Base-by-base conservation (phyloP, 148 eudicot species). In the Dianthus caryophyllus region DNA sequence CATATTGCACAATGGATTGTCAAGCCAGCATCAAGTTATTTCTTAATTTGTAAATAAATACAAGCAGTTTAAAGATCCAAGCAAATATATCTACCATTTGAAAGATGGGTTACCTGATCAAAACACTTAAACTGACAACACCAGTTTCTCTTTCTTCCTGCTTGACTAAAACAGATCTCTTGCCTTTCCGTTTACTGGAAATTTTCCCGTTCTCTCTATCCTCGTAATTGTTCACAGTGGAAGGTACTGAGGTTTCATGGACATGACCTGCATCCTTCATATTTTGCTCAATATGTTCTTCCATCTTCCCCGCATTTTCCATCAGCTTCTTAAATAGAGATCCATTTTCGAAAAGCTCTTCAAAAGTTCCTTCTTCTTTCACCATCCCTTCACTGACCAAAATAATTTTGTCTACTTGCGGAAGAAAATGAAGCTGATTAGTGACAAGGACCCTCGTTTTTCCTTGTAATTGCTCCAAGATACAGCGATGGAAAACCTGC, bases 231-330 rank as follows among this genome's bases (percentile, higher is more conserved):
- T n/a, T n/a, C n/a, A n/a, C n/a, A n/a, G n/a, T n/a, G n/a, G n/a
- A n/a, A n/a, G n/a, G n/a, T n/a, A n/a, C n/a, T n/a, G n/a, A 65
- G 88, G 64, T 71, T 76, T 79, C 69, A n/a, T 84, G 68, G 43
- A 65, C 66, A 43, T 66, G 78, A 38, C 62, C 25, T 17, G 78
- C 87, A 47, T 26, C 58, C 47, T 56, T 66, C 59, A 71, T 79
- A 50, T 72, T 76, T 68, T 86, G 96, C 68, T 89, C 98, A 13
- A 70, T 78, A 69, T 85, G 85, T 66, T 93, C 98, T 84, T 93
- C 98, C 94, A 93, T 78, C 76, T 93, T 93, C 4, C 98, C 98
- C 6, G 96, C 98, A 81, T 87, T 92, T 85, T 92, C 96, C 98
- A 92, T 92, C 74, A 92, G 75, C 57, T 80, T 93, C 52, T 85